Percentiles rank a stretch among this genome's conserved stretches.
Conservation (phyloP, 2,329 filamentous ascomycete species). For the Emergomyces africanus region DNA sequence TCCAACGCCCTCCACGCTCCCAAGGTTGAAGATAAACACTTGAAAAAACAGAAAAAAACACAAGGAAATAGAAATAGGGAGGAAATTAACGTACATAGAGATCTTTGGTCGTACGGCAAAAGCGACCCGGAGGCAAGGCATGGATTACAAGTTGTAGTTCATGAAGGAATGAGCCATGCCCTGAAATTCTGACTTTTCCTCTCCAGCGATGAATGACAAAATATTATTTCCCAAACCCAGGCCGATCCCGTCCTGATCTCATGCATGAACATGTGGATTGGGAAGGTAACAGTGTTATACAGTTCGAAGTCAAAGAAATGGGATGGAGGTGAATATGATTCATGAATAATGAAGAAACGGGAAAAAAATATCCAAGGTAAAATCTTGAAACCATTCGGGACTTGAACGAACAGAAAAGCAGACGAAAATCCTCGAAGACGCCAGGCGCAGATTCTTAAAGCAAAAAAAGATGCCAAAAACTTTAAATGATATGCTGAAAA, state of each 20-base stretch:
- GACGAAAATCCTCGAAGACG: neutral
- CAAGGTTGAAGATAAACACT: constrained; percentile 4
- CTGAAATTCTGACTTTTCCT: neutral
- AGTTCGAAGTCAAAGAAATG: neutral
- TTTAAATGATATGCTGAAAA: neutral
- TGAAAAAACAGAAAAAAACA: neutral
- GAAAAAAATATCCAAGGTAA: neutral
- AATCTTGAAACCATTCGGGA: neutral
- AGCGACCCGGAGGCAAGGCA: neutral
- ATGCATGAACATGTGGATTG: neutral
- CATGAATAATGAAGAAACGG: neutral
- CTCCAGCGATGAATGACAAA: neutral
- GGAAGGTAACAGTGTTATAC: neutral
- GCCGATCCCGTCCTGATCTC: neutral
- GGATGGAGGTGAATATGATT: neutral
- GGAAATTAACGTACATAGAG: neutral
- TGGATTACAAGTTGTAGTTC: neutral
- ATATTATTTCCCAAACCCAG: neutral
- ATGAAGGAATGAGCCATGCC: neutral
- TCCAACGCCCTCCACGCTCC: constrained; percentile 17
- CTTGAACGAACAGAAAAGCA: neutral
- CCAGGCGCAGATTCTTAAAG: neutral
- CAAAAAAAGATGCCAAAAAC: neutral
- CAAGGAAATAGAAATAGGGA: neutral
- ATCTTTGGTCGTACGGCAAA: neutral